Evolutionary conservation across 2,329 filamentous ascomycete genomes (phyloP).

Genomic region (Verticillium alfalfae): DNA sequence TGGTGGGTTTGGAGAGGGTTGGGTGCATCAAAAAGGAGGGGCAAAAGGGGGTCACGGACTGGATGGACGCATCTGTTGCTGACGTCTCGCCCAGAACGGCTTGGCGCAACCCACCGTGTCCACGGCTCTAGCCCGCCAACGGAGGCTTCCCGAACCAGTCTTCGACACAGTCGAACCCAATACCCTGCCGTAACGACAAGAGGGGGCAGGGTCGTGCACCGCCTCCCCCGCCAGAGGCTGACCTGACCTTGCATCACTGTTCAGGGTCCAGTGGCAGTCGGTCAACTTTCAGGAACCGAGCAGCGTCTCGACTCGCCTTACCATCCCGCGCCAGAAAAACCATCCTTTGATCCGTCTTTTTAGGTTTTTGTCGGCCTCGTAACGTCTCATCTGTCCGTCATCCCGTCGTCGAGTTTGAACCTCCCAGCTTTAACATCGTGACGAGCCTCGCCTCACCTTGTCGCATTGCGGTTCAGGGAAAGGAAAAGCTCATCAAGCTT

Average conservation of each 20-base stretch:
- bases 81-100: background rate
- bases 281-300: background rate
- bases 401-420: background rate
- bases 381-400: background rate
- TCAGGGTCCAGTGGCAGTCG: background rate
- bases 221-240: constrained; percentile 1
- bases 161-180: background rate
- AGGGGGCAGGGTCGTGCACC: background rate
- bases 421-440: background rate
- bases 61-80: background rate
- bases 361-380: background rate
- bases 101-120: background rate
- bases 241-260: background rate
- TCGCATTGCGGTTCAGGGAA: background rate
- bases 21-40: background rate
- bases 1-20: background rate
- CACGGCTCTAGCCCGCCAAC: background rate
- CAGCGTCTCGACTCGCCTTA: background rate
- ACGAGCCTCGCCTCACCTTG: background rate
- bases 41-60: background rate
- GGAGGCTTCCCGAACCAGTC: background rate
- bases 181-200: background rate
- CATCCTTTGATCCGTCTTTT: background rate
- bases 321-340: background rate
- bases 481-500: background rate